Evolutionary conservation across 345 rosid genomes (phyloP), one percentile per base, ranked within the genome.

Genomic region (Geranium brycei): DNA sequence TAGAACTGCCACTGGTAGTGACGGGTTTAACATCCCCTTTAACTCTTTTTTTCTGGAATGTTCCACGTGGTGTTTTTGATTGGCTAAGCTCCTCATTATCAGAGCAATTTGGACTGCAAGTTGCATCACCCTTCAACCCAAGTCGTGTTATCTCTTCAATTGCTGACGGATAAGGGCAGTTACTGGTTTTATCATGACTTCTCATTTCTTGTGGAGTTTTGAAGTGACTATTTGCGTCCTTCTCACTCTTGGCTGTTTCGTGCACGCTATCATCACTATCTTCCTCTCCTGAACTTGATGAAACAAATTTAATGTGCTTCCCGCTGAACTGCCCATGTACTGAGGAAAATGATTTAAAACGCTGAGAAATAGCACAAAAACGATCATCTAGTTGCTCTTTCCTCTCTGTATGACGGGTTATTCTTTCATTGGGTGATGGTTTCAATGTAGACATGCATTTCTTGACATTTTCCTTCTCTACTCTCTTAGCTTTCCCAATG

Each of bases 111-210:
- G 51, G 59, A 58, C 67, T 73, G 66, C 79, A 70, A 73, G 72
- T 71, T 66, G 79, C 84, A 35, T 66, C 75, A 31, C 17, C 76
- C 73, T 77, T 80, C 30, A 91, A 67, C 67, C 95, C 87, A 60
- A 91, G 81, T 64, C 96, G 83, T 68, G 75, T 77, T 73, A 77
- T 74, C 81, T 91, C 98, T 79, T 91, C 96, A 60, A 71, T 72
- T 67, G 79, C 96, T 68, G 96, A 88, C 56, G 98, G 98, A 73
- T 91, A 91, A 69, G 98, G 98, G 77, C 98, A 91, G 63, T 81
- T 75, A 69, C 75, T 79, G 62, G 75, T 69, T 61, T 73, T 65
- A 64, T 82, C 85, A 60, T 77, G 68, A 64, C 73, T 70, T 68
- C 62, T 69, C 40, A n/a, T 58, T 59, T 58, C 68, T 63, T 75